Evolutionary conservation across 2,329 filamentous ascomycete species (phyloP), one percentile per base, ranked within the genome.

Genomic region (Aaosphaeria arxii): DNA sequence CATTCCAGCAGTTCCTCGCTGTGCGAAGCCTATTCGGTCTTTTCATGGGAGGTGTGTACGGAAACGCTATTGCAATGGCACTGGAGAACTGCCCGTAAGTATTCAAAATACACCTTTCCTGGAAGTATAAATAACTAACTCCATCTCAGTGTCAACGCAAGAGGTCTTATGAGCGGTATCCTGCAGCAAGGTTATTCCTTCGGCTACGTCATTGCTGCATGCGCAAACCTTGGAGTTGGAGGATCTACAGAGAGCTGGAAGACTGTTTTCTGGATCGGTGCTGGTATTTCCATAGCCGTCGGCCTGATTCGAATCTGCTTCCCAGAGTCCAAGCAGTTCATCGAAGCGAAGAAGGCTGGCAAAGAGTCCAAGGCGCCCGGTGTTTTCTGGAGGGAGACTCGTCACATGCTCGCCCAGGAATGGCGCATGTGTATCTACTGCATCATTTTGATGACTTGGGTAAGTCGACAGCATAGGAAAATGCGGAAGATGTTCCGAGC

Each of bases 11-110:
- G 59, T 91, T 91, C 67, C 72, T 91, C n/a, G 87, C 82, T 6
- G 86, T 90, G 1, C 78, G 88, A 44, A 82, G 82, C 52, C 71
- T 90, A 9, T 91, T 90, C 58, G 88, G 88, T 17, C 74, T 91
- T 9, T 88, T 89, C 69, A 91, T 91, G 87, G 88, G 87, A 35
- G 88, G 88, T 57, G 84, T 91, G 9, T 90, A 89, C 67, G 88
- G 87, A 33, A 89, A 89, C 59, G 86, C 87, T 33, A 85, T 88
- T 40, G 86, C 86, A 43, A 91, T 89, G 82, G 86, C 87, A 0
- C 75, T 91, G 6, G 88, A 91, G 63, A 88, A 89, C 60, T 81
- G 85, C 50, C 87, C 86, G 67, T 71, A 72, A 70, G 80, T 74
- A 31, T 40, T 24, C 17, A 24, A 7, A 7, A 30, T 28, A 29